Percentiles rank a stretch among this genome's conserved stretches.
phyloP scores from a whole-genome alignment of 1,139 yeast species.

The Cylindricascospora bacillispora region DNA sequence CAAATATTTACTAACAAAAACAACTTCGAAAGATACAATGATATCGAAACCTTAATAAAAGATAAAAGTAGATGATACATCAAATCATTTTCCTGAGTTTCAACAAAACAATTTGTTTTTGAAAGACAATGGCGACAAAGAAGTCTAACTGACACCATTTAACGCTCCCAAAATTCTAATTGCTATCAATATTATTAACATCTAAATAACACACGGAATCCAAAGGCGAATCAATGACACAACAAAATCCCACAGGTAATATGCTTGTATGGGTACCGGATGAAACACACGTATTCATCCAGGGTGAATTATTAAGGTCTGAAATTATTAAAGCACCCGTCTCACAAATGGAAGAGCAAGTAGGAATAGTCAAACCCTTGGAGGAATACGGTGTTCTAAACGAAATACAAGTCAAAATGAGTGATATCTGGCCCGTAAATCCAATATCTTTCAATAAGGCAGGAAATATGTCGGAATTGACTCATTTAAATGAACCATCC shows the following conservation, averaged over 20 bases:
- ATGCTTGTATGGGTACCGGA: conserved; percentile 69
- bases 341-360: conserved; percentile 11
- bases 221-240: no score
- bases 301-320: conserved; percentile 43
- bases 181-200: no score
- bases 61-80: no score
- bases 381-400: conserved; percentile 7
- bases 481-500: conserved; percentile 89
- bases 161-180: no score
- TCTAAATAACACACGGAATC: no score
- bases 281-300: conserved; percentile 46
- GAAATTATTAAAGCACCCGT: conserved; percentile 11
- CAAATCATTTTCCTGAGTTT: no score
- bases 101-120: no score
- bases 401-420: conserved; percentile 32
- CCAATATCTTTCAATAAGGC: conserved; percentile 90
- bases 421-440: conserved; percentile 51
- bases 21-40: no score
- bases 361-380: conserved; percentile 6
- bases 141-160: no score
- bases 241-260: background rate
- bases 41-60: no score
- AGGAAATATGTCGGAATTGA: conserved; percentile 90
- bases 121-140: no score
- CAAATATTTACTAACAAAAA: no score